These are phyloP conservation scores for Coniella lustricola DNA, from an alignment of 2,329 filamentous ascomycete species.

Conservation along the genomic window DNA sequence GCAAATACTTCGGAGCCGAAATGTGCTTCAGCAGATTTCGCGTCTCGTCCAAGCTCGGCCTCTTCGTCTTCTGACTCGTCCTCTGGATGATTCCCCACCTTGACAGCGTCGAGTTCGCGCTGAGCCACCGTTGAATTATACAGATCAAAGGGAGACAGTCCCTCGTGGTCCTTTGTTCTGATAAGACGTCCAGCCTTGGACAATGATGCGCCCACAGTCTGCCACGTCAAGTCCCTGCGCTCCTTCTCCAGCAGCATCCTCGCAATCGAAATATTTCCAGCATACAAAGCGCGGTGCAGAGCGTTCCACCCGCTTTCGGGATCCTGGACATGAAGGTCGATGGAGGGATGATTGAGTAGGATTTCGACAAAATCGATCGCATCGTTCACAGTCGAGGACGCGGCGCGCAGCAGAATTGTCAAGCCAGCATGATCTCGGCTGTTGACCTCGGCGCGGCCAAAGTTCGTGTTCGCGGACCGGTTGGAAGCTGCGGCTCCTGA, in stretches of 20 bases:
- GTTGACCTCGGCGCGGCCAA: slow-evolving; percentile 67
- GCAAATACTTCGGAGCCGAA: slow-evolving; percentile 80
- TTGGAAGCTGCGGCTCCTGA: slow-evolving; percentile 37
- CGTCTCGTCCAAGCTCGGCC: slow-evolving; percentile 21
- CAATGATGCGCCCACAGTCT: slow-evolving; percentile 49
- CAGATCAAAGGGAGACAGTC: slow-evolving; percentile 88
- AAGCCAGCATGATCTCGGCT: slow-evolving; percentile 74
- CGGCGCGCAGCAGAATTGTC: slow-evolving; percentile 77
- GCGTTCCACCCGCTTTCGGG: slow-evolving; percentile 93
- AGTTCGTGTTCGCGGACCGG: slow-evolving; percentile 30
- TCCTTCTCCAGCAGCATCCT: slow-evolving; percentile 76
- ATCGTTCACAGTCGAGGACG: slow-evolving; percentile 63
- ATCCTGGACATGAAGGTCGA: slow-evolving; percentile 84
- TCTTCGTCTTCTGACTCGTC: slow-evolving; percentile 50
- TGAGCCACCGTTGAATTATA: slow-evolving; percentile 82
- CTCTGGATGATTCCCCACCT: slow-evolving; percentile 38
- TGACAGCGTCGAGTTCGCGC: slow-evolving; percentile 49
- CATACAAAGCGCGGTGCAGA: slow-evolving; percentile 82
- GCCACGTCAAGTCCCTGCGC: slow-evolving; percentile 53
- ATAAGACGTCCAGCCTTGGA: slow-evolving; percentile 68
- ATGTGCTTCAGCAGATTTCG: slow-evolving; percentile 3
- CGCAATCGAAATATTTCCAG: slow-evolving; percentile 81
- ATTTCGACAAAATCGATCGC: slow-evolving; percentile 70
- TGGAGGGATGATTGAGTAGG: slow-evolving; percentile 71
- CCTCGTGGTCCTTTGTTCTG: slow-evolving; percentile 92